A percentile compares a stretch with the other conserved stretches of the same genome.
phyloP scores from a whole-genome alignment of 179 eudicot genomes.

The Carnegiea gigantea region DNA sequence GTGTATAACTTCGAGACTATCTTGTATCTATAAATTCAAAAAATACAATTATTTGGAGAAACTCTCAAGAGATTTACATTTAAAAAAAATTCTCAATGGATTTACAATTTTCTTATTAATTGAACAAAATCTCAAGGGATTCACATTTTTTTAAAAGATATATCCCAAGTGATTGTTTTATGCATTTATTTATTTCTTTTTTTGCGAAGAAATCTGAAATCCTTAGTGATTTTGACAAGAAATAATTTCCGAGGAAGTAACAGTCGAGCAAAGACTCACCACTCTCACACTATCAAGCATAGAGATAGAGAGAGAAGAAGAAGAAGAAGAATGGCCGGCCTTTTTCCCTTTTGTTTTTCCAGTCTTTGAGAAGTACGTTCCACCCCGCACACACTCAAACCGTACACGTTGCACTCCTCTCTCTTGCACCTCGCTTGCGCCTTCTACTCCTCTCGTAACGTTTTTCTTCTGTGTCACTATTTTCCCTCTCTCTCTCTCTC shows the following conservation, averaged over 20 bases:
- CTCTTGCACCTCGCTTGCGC: slow-evolving; percentile 1
- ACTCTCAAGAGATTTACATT: too few relatives aligned
- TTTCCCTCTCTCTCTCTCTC: background rate
- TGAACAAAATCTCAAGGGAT: background rate
- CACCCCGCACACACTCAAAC: slow-evolving; percentile 15
- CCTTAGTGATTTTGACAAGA: background rate
- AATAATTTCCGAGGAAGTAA: background rate
- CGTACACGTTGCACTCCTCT: slow-evolving; percentile 19
- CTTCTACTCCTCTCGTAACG: too few relatives aligned
- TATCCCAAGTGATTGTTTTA: too few relatives aligned
- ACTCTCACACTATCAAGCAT: background rate
- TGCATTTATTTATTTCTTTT: too few relatives aligned
- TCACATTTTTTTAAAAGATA: background rate
- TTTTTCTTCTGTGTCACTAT: too few relatives aligned
- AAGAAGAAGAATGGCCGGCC: background rate
- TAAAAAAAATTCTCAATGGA: too few relatives aligned
- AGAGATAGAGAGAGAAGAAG: background rate
- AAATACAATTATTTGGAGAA: too few relatives aligned
- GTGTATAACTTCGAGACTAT: too few relatives aligned
- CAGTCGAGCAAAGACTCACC: too few relatives aligned
- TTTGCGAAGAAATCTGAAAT: background rate
- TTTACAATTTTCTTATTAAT: background rate
- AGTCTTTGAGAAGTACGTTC: background rate
- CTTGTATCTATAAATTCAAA: too few relatives aligned
- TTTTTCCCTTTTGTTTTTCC: background rate